These are phyloP conservation scores for Coccinonectria pachysandricola DNA, from an alignment of 2,329 filamentous ascomycete genomes.

Conservation along the genomic window DNA sequence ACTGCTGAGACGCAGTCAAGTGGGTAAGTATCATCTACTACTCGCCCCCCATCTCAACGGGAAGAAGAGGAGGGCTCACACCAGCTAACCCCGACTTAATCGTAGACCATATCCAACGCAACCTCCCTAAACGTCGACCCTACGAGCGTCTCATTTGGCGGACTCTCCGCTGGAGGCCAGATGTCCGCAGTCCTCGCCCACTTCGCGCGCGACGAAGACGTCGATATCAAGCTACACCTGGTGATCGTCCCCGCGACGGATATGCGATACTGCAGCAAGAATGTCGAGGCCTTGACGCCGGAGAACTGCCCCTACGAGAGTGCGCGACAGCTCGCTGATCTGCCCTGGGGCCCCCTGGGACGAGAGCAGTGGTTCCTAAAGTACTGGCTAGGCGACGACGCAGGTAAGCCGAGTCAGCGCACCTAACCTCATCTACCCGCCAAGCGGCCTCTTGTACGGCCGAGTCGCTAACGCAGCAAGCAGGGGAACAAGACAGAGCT, in stretches of 20 bases:
- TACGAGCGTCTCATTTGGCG: constrained; percentile 13
- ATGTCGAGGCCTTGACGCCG: constrained; percentile 5
- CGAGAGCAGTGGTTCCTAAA: constrained; percentile 23
- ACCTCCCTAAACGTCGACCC: constrained; percentile 8
- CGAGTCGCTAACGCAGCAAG: too few species aligned
- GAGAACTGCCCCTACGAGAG: constrained; percentile 17
- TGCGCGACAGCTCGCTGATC: constrained; percentile 12
- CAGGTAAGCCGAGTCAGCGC: constrained; percentile 4
- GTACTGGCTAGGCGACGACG: constrained; percentile 20
- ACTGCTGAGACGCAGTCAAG: constrained; percentile 20
- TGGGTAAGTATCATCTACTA: constrained; percentile 18
- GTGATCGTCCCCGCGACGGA: constrained; percentile 23
- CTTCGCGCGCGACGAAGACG: constrained; percentile 21
- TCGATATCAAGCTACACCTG: constrained; percentile 20
- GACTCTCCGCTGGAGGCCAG: constrained; percentile 15
- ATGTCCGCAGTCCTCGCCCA: constrained; percentile 24
- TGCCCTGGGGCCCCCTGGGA: constrained; percentile 20
- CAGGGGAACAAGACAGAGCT: constrained; percentile 7
- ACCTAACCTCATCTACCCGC: background rate
- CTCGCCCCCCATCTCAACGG: too few species aligned
- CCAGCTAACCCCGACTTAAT: too few species aligned
- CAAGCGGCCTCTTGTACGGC: too few species aligned
- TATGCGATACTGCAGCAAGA: constrained; percentile 20
- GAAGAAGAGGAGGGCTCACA: too few species aligned
- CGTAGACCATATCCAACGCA: constrained; percentile 6